phyloP scores from a whole-genome alignment of 345 rosid species.

The Clausena lansium region DNA sequence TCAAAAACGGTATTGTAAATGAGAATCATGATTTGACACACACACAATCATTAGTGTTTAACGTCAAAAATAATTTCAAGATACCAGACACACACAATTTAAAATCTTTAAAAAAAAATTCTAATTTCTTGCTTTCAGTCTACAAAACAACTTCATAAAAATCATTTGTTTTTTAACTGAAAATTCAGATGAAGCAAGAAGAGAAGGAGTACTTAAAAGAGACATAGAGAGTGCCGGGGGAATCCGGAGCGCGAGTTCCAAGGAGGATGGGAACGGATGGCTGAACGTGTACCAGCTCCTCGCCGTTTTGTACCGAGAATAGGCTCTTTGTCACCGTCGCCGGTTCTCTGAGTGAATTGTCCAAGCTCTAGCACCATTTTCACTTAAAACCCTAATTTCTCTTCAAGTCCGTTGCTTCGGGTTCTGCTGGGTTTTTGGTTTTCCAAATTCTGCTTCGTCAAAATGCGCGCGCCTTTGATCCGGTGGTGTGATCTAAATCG shows the following conservation, averaged over 20 bases:
- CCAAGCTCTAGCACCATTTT: conserved; percentile 67
- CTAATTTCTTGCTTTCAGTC: background rate
- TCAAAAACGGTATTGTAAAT: background rate
- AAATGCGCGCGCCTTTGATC: background rate
- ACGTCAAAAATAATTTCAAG: background rate
- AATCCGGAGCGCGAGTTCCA: conserved; percentile 53
- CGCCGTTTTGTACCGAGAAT: conserved; percentile 60
- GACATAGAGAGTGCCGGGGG: conserved; percentile 83
- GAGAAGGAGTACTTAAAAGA: conserved; percentile 47
- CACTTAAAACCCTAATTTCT: background rate
- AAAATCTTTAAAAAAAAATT: background rate
- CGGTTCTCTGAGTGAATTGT: conserved; percentile 52
- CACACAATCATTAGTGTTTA: background rate
- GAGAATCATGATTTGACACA: no score
- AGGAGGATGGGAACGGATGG: conserved; percentile 70
- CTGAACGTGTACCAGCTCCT: conserved; percentile 74
- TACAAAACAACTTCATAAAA: background rate
- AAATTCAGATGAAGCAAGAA: background rate
- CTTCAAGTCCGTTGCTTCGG: background rate
- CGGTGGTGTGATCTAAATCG: no score
- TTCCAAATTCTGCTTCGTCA: background rate
- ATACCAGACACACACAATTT: background rate
- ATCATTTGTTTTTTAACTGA: background rate
- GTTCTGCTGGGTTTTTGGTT: conserved; percentile 9
- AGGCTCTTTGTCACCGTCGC: conserved; percentile 63